These are phyloP conservation scores for Aspergillus sparsus DNA, from an alignment of 495 filamentous ascomycete genomes.

Conservation along the genomic window DNA sequence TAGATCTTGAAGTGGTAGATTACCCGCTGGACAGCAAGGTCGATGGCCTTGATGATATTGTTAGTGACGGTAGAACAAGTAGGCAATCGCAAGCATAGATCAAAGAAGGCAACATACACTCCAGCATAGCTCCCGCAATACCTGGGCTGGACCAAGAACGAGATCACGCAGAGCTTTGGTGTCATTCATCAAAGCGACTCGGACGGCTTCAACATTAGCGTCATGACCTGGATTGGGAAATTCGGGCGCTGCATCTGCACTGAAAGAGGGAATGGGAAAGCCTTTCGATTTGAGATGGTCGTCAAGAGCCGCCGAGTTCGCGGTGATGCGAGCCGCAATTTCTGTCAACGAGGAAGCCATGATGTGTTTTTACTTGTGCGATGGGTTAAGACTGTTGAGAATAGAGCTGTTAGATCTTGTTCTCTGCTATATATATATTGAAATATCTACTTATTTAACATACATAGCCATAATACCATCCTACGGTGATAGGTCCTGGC, in stretches of 20 bases:
- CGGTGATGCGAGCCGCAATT: neutral
- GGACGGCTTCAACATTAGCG: neutral
- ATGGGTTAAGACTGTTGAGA: neutral
- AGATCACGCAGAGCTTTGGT: neutral
- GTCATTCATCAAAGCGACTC: neutral
- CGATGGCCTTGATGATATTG: neutral
- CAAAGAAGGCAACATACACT: neutral
- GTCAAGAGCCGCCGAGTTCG: neutral
- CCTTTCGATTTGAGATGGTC: neutral
- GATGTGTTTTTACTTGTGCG: neutral
- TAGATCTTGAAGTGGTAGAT: constrained; percentile 6
- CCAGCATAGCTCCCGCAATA: neutral
- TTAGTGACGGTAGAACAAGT: neutral
- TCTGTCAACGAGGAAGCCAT: neutral
- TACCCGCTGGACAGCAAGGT: neutral
- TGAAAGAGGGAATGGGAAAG: neutral
- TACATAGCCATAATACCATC: too few relatives aligned
- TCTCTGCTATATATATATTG: too few relatives aligned
- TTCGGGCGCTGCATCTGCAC: neutral
- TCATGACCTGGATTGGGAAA: neutral
- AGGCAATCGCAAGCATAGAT: too few relatives aligned
- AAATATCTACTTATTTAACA: too few relatives aligned
- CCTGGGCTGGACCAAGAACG: neutral
- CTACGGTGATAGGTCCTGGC: too few relatives aligned
- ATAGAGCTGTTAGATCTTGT: too few relatives aligned